phyloP scores from a whole-genome alignment of 805 yeast species.

The Candida sonorensis region DNA sequence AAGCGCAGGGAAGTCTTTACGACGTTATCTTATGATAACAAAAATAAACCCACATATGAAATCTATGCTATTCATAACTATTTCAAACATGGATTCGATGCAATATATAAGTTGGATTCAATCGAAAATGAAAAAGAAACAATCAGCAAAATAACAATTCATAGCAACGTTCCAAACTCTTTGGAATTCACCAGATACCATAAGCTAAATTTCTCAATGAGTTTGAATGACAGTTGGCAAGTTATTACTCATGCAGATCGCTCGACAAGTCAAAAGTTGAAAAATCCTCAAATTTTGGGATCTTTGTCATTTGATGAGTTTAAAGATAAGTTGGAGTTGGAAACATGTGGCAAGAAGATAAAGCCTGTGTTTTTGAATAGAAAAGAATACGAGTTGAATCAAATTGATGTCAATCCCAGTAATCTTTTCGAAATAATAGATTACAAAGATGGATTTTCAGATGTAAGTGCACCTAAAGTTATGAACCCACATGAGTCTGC shows the following conservation, averaged over 20 bases:
- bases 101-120: slow-evolving; percentile 36
- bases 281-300: not conserved
- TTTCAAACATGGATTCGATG: slow-evolving; percentile 47
- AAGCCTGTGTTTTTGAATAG: slow-evolving; percentile 27
- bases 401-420: slow-evolving; percentile 11
- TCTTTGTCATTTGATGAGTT: not conserved
- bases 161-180: slow-evolving; percentile 46
- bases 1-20: slow-evolving; percentile 30
- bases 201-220: slow-evolving; percentile 31
- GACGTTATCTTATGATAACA: too few relatives aligned
- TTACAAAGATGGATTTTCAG: slow-evolving; percentile 18
- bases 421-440: slow-evolving; percentile 24
- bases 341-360: not conserved
- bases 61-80: slow-evolving; percentile 45
- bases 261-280: not conserved
- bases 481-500: too few relatives aligned
- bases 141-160: slow-evolving; percentile 41
- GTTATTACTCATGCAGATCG: too few relatives aligned
- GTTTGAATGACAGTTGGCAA: not conserved
- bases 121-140: slow-evolving; percentile 25
- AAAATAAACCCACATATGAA: too few relatives aligned
- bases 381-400: slow-evolving; percentile 26
- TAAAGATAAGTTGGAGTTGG: slow-evolving; percentile 1
- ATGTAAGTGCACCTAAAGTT: slow-evolving; percentile 1
- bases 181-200: slow-evolving; percentile 50